Evolutionary conservation across 768 basidiomycete species (phyloP).

Genomic region (Termitomyces sp.): DNA sequence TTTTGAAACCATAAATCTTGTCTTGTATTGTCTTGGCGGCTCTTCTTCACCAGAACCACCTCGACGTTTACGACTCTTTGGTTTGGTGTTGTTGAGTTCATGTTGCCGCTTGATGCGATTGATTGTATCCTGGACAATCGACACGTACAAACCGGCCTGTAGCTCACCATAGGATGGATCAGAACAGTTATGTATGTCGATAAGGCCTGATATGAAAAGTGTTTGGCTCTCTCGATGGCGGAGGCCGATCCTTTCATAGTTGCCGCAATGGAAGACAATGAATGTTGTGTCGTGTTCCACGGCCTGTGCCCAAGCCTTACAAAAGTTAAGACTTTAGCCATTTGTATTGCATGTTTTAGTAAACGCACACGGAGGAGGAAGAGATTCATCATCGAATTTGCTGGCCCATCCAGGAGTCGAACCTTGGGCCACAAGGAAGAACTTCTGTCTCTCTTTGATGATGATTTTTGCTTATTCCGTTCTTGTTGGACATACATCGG

Average conservation of each 20-base stretch:
- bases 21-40: not conserved
- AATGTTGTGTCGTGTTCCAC: not conserved
- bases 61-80: not conserved
- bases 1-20: not conserved
- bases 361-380: not conserved
- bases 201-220: not conserved
- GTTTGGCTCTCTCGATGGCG: not conserved
- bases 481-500: not conserved
- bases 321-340: not conserved
- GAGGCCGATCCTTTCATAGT: not conserved
- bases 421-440: not conserved
- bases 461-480: not conserved
- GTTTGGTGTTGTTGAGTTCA: not conserved
- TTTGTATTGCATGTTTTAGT: not conserved
- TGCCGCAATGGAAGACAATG: not conserved
- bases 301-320: not conserved
- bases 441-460: not conserved
- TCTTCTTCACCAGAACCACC: not conserved
- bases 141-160: not conserved
- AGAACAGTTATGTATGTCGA: not conserved
- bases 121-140: not conserved
- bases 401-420: not conserved
- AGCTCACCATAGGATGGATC: not conserved
- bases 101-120: not conserved
- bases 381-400: not conserved